Conservation (phyloP, 139 green algal genomes). For the Auxenochlorella pyrenoidosa region DNA sequence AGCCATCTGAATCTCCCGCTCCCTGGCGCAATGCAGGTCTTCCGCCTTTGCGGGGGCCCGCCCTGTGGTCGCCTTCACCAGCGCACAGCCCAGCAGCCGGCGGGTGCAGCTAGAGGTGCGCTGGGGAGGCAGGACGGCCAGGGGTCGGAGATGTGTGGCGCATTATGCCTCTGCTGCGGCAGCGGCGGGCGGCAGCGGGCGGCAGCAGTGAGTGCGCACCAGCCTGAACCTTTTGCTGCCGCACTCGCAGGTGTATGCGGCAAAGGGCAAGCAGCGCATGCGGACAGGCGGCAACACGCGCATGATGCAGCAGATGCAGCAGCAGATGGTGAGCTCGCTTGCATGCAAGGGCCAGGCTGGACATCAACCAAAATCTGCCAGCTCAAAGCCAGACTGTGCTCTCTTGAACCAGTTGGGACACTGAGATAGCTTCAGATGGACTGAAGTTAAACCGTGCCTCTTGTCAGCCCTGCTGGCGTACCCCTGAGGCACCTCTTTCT, state of each 20-base stretch:
- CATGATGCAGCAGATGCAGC: slow-evolving; percentile 12
- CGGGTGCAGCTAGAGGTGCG: slow-evolving; percentile 33
- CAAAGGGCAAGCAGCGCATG: slow-evolving; percentile 56
- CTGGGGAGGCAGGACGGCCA: too few relatives aligned
- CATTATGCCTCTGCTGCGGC: not conserved
- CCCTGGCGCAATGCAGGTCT: slow-evolving; percentile 27
- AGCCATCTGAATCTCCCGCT: too few relatives aligned
- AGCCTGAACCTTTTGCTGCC: too few relatives aligned
- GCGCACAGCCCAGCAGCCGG: slow-evolving; percentile 20
- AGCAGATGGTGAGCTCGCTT: slow-evolving; percentile 11
- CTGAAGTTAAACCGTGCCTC: too few relatives aligned
- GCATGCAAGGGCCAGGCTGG: too few relatives aligned
- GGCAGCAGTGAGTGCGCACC: not conserved
- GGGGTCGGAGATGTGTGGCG: not conserved
- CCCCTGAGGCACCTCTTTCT: too few relatives aligned
- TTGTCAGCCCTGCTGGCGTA: too few relatives aligned
- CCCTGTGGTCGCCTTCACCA: slow-evolving; percentile 14
- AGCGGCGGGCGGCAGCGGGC: not conserved
- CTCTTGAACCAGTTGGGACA: too few relatives aligned
- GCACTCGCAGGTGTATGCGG: slow-evolving; percentile 29
- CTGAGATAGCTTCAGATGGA: too few relatives aligned
- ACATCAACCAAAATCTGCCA: too few relatives aligned
- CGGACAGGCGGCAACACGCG: slow-evolving; percentile 26
- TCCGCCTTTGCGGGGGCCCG: slow-evolving; percentile 34
- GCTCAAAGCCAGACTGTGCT: too few relatives aligned